Evolutionary conservation across 192 early-diverging fungal genomes (phyloP), one percentile per base, ranked within the genome.

Genomic region (Gaertneriomyces sp.): DNA sequence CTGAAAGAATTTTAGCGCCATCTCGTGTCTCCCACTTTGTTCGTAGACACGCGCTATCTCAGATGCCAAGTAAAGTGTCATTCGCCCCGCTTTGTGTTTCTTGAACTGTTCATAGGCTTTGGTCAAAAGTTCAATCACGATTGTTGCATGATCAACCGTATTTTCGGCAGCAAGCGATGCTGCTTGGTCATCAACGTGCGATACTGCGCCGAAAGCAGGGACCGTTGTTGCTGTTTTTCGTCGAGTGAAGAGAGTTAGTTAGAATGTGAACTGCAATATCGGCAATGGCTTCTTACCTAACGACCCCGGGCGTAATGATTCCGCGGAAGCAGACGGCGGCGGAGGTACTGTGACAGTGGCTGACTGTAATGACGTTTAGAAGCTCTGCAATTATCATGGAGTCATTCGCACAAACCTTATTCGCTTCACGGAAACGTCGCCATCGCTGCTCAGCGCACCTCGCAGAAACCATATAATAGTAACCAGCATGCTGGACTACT

Each of bases 81-180:
- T 91, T 8, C 93, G 82, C 12, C 86, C 83, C 47, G 76, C 74
- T 45, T 85, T 86, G 38, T 87, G 71, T 50, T 78, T 74, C 66
- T 93, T 93, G 67, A 94, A 95, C 46, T 89, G 86, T 51, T 95
- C 93, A 61, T 95, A 95, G n/a, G 91, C 85, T 64, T 92, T 92
- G 6, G 91, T 93, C n/a, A 94, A 65, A 4, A 95, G 69, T 58
- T 93, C 91, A 59, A 95, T 92, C 6, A 90, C 87, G 10, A 85
- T 39, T 9, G 76, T 63, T 7, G 85, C 76, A 63, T 92, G 89
- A 66, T 79, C 77, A 45, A 68, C 47, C 1, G 38, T 25, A 1
- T 43, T 33, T 55, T 69, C 67, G 10, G 50, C 17, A 6, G 14
- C 17, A 11, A 69, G 51, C 4, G 67, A 41, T 11, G n/a, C 6